Percentiles rank a stretch among this genome's conserved stretches.
Conservation (phyloP, 2,329 filamentous ascomycete species). For the Diaporthe caulivora region DNA sequence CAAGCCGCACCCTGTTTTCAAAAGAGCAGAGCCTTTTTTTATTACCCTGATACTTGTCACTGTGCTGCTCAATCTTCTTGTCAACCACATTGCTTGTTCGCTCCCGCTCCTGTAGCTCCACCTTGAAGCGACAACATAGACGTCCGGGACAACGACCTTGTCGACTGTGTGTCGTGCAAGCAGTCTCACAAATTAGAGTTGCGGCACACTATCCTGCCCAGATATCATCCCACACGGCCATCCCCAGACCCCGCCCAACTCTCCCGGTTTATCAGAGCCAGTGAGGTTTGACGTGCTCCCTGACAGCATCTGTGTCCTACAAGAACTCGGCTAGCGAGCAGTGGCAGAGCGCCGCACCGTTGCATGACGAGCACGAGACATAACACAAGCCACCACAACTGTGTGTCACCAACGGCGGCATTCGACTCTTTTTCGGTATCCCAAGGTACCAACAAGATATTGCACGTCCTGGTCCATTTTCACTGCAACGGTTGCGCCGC, state of each 20-base stretch:
- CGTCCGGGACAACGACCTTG: conserved; percentile 28
- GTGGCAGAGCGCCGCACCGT: conserved; percentile 41
- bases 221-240: conserved; percentile 32
- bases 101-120: conserved; percentile 19
- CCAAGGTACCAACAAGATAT: conserved; percentile 38
- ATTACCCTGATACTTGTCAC: neutral
- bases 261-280: conserved; percentile 44
- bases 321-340: conserved; percentile 52
- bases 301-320: conserved; percentile 55
- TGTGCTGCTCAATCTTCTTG: conserved; percentile 5
- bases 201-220: conserved; percentile 26
- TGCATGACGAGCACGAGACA: conserved; percentile 42
- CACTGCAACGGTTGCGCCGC: conserved; percentile 44
- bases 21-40: neutral
- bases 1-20: neutral
- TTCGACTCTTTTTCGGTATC: conserved; percentile 35
- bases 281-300: conserved; percentile 51
- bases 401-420: conserved; percentile 45
- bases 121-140: conserved; percentile 26
- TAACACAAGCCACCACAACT: conserved; percentile 37
- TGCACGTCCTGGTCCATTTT: conserved; percentile 45
- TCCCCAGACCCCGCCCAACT: conserved; percentile 32
- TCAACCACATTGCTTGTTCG: neutral
- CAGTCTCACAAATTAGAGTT: conserved; percentile 6
- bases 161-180: conserved; percentile 10